Evolutionary conservation across 2,329 filamentous ascomycete species (phyloP).

Genomic region (Exophiala viscosa): DNA sequence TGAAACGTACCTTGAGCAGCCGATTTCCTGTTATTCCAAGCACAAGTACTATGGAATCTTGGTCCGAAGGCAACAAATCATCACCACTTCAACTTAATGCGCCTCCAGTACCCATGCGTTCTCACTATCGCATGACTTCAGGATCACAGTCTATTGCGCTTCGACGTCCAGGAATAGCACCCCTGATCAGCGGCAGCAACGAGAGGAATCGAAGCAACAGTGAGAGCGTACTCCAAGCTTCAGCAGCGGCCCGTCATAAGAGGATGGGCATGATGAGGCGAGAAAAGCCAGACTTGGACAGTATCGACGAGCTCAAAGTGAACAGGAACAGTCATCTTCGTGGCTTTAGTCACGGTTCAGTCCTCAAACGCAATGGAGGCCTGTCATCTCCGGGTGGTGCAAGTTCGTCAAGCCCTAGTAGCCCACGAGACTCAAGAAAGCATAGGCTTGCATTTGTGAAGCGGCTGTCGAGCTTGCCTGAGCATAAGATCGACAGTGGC

Average conservation of each 20-base stretch:
- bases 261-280: slow-evolving; percentile 59
- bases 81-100: slow-evolving; percentile 44
- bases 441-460: slow-evolving; percentile 45
- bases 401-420: slow-evolving; percentile 44
- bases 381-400: slow-evolving; percentile 30
- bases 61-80: slow-evolving; percentile 21
- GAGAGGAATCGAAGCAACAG: slow-evolving; percentile 59
- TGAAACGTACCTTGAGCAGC: slow-evolving; percentile 52
- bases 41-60: slow-evolving; percentile 54
- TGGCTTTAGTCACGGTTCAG: slow-evolving; percentile 56
- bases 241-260: slow-evolving; percentile 48
- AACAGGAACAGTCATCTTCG: slow-evolving; percentile 55
- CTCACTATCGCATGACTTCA: slow-evolving; percentile 65
- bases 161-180: slow-evolving; percentile 70
- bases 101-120: slow-evolving; percentile 74
- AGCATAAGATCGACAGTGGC: slow-evolving; percentile 49
- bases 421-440: slow-evolving; percentile 41
- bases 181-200: slow-evolving; percentile 55
- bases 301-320: slow-evolving; percentile 50
- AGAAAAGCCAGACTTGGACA: slow-evolving; percentile 53
- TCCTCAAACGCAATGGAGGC: slow-evolving; percentile 39
- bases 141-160: slow-evolving; percentile 43
- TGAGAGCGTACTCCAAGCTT: slow-evolving; percentile 54
- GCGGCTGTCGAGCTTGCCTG: slow-evolving; percentile 55
- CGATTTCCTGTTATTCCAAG: slow-evolving; percentile 62